Evolutionary conservation across 2,329 filamentous ascomycete species (phyloP).

Genomic region (Geosmithia putterillii): DNA sequence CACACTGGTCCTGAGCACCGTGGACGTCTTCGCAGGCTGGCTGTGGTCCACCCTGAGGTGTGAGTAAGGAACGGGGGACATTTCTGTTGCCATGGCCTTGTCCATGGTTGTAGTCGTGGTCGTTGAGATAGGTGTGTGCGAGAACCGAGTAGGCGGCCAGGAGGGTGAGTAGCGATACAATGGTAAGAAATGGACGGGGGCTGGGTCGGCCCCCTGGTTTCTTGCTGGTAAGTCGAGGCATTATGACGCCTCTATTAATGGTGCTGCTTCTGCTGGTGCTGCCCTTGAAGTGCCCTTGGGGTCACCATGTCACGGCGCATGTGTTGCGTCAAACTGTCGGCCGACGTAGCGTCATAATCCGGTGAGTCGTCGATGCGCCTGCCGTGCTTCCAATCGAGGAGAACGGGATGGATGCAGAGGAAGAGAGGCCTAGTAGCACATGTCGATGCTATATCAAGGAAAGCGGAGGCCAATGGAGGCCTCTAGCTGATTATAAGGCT

Average conservation of each 20-base stretch:
- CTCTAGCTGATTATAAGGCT: neutral
- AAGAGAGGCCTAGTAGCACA: neutral
- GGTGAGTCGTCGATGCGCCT: neutral
- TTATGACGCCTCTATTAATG: neutral
- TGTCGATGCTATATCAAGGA: too few relatives aligned
- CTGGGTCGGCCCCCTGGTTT: constrained; percentile 22
- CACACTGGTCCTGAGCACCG: constrained; percentile 66
- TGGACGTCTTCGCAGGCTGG: constrained; percentile 70
- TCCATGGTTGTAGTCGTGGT: constrained; percentile 3
- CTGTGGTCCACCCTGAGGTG: constrained; percentile 14
- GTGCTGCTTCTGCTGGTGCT: neutral
- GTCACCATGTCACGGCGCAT: neutral
- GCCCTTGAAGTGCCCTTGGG: too few relatives aligned
- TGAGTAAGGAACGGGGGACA: constrained; percentile 7
- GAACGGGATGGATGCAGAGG: neutral
- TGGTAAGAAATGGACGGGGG: constrained; percentile 36
- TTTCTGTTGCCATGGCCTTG: too few relatives aligned
- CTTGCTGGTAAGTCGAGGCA: neutral
- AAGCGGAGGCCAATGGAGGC: neutral
- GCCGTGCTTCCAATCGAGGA: neutral
- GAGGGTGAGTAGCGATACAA: constrained; percentile 31
- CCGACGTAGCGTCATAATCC: neutral
- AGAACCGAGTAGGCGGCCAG: constrained; percentile 33
- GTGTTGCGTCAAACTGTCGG: neutral
- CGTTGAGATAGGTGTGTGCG: constrained; percentile 8